Evolutionary conservation across 2,329 filamentous ascomycete genomes (phyloP).

Genomic region (Pyricularia grisea): DNA sequence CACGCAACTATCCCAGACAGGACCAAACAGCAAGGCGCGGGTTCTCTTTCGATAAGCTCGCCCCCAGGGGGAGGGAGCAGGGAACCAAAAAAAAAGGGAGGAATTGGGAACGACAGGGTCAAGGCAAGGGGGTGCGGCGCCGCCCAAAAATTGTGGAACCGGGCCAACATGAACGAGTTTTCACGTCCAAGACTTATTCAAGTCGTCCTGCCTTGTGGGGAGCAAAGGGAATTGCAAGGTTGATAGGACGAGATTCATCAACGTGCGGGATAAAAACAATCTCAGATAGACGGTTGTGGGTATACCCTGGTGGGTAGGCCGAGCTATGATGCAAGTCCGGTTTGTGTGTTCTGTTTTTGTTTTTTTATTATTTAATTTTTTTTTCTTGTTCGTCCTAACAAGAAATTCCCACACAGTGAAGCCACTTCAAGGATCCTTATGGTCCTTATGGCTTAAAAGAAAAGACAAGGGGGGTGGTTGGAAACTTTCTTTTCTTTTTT

Average conservation of each 20-base stretch:
- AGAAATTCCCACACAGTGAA: neutral
- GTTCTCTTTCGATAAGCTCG: neutral
- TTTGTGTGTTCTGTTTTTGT: neutral
- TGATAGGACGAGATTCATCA: neutral
- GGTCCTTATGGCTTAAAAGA: too few relatives aligned
- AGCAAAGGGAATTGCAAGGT: too few relatives aligned
- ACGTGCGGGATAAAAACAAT: neutral
- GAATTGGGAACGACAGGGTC: neutral
- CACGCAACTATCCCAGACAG: neutral
- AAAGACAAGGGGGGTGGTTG: neutral
- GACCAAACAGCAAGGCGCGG: neutral
- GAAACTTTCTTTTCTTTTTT: neutral
- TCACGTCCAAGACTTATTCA: neutral
- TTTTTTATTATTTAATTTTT: too few relatives aligned
- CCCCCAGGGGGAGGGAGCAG: neutral
- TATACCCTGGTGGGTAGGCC: neutral
- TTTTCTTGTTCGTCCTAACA: neutral
- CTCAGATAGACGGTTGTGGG: neutral
- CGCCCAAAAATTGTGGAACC: neutral
- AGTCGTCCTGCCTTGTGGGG: neutral
- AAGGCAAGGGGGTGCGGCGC: neutral
- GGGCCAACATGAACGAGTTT: slow-evolving; percentile 4
- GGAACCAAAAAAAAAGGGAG: too few relatives aligned
- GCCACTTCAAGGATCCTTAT: neutral
- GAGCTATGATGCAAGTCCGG: neutral